Percentiles rank a stretch among this genome's conserved stretches.
phyloP scores from a whole-genome alignment of 345 rosid genomes.

The Sisymbrium irio region DNA sequence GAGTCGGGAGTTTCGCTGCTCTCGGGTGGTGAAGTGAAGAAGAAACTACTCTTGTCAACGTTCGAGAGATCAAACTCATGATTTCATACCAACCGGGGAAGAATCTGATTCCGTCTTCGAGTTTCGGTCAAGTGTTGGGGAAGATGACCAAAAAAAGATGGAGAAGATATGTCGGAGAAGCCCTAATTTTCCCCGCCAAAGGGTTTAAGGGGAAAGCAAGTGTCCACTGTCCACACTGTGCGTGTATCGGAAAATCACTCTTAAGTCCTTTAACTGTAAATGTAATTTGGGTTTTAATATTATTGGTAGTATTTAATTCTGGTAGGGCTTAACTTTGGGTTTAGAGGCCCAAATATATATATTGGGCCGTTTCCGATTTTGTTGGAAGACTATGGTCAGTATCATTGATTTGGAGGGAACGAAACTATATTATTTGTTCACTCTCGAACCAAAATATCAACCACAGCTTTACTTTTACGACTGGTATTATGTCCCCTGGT shows the following conservation, averaged over 20 bases:
- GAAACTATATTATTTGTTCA: too few relatives aligned
- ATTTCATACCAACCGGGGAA: neutral
- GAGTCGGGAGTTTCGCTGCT: constrained; percentile 4
- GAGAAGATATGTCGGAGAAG: neutral
- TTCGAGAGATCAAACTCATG: constrained; percentile 32
- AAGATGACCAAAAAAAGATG: neutral
- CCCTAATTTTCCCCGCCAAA: constrained; percentile 9
- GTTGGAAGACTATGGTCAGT: too few relatives aligned
- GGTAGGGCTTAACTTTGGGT: too few relatives aligned
- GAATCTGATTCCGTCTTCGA: neutral
- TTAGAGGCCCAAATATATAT: too few relatives aligned
- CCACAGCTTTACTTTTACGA: too few relatives aligned
- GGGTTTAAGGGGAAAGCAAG: neutral
- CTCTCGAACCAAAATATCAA: too few relatives aligned
- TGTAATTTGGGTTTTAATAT: too few relatives aligned
- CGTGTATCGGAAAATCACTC: neutral
- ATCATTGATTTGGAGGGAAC: too few relatives aligned
- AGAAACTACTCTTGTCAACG: constrained; percentile 1
- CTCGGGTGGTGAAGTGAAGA: constrained; percentile 27
- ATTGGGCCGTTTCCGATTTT: too few relatives aligned
- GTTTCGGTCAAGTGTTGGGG: neutral
- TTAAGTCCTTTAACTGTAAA: too few relatives aligned
- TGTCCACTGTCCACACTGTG: neutral
- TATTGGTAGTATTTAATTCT: too few relatives aligned
- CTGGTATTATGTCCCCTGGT: too few relatives aligned